Percentiles rank a stretch among this genome's conserved stretches.
Evolutionary conservation across 1,284 basidiomycete species (phyloP).

Genomic region (Cutaneotrichosporon sp.): DNA sequence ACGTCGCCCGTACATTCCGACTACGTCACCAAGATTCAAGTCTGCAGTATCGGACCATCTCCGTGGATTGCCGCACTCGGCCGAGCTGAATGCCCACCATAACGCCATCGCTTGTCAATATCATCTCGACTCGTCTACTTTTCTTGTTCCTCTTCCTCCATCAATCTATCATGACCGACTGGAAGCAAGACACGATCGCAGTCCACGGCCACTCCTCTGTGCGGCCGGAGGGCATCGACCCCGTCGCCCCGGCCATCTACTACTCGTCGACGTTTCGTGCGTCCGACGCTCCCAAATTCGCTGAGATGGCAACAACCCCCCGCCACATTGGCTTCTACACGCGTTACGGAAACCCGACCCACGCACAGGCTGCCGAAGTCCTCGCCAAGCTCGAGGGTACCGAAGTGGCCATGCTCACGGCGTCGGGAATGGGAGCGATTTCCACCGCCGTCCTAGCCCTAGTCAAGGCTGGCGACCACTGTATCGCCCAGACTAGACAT

Average conservation of each 20-base stretch:
- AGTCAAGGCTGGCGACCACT: conserved; percentile 18
- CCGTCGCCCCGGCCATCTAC: conserved; percentile 21
- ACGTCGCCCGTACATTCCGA: too few species aligned
- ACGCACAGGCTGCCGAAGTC: conserved; percentile 18
- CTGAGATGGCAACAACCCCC: conserved; percentile 14
- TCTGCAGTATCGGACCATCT: too few species aligned
- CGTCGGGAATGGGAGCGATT: conserved; percentile 21
- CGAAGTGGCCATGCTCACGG: conserved; percentile 19
- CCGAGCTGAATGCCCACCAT: too few species aligned
- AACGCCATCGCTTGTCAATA: not conserved
- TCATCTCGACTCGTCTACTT: not conserved
- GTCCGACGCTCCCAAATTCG: conserved; percentile 12
- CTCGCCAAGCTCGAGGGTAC: conserved; percentile 22
- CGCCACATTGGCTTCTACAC: conserved; percentile 21
- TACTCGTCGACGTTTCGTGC: conserved; percentile 24
- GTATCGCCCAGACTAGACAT: conserved; percentile 17
- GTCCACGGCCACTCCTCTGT: conserved; percentile 14
- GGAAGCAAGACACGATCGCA: conserved; percentile 20
- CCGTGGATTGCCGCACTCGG: too few species aligned
- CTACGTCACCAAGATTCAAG: too few species aligned
- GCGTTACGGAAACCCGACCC: conserved; percentile 24
- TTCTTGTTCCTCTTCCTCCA: not conserved
- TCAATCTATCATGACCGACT: conserved; percentile 2
- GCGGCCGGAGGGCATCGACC: conserved; percentile 3
- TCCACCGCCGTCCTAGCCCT: conserved; percentile 17